Evolutionary conservation across 352 stramenopile species (phyloP), one percentile per base, ranked within the genome.

Genomic region (Globisporangium lucens): DNA sequence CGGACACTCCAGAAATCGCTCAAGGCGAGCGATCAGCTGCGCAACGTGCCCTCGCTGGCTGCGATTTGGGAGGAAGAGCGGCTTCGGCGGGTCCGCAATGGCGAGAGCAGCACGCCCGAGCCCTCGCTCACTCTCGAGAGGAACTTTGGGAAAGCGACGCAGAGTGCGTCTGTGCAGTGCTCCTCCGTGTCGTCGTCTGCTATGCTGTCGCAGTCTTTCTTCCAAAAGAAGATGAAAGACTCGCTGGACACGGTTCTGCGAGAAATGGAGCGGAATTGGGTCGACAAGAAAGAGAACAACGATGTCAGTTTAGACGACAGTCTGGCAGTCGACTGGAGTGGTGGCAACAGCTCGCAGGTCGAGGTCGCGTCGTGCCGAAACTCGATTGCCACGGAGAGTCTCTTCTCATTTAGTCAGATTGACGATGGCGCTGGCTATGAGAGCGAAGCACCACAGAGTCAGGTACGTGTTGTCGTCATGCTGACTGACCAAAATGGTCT

Each of bases 31-130:
- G 73, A 71, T 2, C 76, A 90, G 58, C 61, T 87, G 56, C 80
- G 76, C 2, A 86, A 85, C 62, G 89, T 96, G 12, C 89, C 89
- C 29, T 94, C 89, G 12, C 68, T 96, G 27, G 85, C 85, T 56
- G 83, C 85, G 10, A 83, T 96, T 57, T 95, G 87, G 89, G 83
- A 95, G 88, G 88, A 94, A 75, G 85, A 96, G 71, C 75, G 80
- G 7, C 68, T 73, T 36, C 75, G 84, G 20, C 76, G 83, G 1
- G 70, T 85, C 43, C 67, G 75, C 46, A 84, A 85, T 20, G 83
- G 86, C 22, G 76, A 90, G 27, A 67, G 62, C 5, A 79, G 68
- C 24, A 89, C 83, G 7, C 79, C 76, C 0, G 80, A 76, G 1
- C 57, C 87, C 43, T 79, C 79, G n/a, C 69, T 86, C 7, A 93